These are phyloP conservation scores for Diaporthe vexans DNA, from an alignment of 2,329 filamentous ascomycete species.

Conservation along the genomic window DNA sequence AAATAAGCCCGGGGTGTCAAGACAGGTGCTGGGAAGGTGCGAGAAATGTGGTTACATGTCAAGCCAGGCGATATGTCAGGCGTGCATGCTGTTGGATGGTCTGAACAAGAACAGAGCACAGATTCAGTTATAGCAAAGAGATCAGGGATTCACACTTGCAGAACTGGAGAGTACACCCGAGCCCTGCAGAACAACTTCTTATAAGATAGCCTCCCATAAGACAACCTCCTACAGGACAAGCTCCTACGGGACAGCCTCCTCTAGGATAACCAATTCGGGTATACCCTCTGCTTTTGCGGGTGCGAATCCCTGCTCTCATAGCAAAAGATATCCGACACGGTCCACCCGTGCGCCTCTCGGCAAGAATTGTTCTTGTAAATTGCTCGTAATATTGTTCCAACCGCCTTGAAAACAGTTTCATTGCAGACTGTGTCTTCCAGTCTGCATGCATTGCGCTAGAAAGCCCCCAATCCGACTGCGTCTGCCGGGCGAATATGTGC, in stretches of 20 bases:
- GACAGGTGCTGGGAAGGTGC: conserved; percentile 86
- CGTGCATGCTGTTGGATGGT: conserved; percentile 89
- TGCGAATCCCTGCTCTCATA: too few relatives aligned
- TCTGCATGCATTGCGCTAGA: not conserved
- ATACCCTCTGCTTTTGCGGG: too few relatives aligned
- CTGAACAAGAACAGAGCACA: conserved; percentile 84
- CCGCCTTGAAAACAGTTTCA: not conserved
- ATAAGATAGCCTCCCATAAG: too few relatives aligned
- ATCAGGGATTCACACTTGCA: too few relatives aligned
- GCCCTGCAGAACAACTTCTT: too few relatives aligned
- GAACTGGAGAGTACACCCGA: too few relatives aligned
- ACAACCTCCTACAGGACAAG: too few relatives aligned
- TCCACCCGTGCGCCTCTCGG: not conserved
- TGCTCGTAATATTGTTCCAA: not conserved
- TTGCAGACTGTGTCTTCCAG: not conserved
- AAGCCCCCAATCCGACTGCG: conserved; percentile 33
- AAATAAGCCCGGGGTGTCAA: conserved; percentile 55
- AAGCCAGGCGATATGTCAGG: conserved; percentile 93
- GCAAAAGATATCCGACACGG: conserved; percentile 38
- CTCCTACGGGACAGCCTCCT: too few relatives aligned
- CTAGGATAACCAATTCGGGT: too few relatives aligned
- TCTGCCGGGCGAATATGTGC: not conserved
- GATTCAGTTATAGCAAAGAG: conserved; percentile 66
- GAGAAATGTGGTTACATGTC: conserved; percentile 94
- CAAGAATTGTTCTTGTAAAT: not conserved